Conservation (phyloP, 2,329 filamentous ascomycete species). For the Hirsutella minnesotensis region DNA sequence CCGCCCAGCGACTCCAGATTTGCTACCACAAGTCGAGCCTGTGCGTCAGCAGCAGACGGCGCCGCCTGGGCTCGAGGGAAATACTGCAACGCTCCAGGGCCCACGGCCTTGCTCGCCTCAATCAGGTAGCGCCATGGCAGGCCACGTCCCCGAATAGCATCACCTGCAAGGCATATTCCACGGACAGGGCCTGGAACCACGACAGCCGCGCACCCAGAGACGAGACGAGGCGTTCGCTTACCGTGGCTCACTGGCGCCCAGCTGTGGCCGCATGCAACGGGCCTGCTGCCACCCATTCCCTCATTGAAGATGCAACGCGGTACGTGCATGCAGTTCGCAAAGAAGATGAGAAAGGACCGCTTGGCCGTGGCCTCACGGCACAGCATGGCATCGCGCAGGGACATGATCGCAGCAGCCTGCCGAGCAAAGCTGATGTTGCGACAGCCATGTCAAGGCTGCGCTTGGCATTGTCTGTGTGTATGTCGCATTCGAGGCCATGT, state of each 20-base stretch:
- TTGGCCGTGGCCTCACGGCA: no score
- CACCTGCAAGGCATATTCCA: not conserved
- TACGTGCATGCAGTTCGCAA: not conserved
- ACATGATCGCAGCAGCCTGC: no score
- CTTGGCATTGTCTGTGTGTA: no score
- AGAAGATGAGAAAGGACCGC: not conserved
- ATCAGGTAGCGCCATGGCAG: not conserved
- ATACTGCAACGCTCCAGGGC: no score
- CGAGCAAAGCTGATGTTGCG: no score
- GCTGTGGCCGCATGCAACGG: slow-evolving; percentile 8
- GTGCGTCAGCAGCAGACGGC: no score
- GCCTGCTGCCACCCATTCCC: slow-evolving; percentile 1
- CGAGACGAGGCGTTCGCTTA: slow-evolving; percentile 2
- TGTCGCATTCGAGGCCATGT: no score
- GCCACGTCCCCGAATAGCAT: slow-evolving; percentile 1
- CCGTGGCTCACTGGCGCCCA: slow-evolving; percentile 1
- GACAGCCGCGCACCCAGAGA: not conserved
- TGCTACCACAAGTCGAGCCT: slow-evolving; percentile 7
- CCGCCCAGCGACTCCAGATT: slow-evolving; percentile 6
- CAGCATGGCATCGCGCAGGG: no score
- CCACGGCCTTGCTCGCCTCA: no score
- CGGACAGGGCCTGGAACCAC: not conserved
- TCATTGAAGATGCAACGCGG: not conserved
- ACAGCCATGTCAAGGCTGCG: no score
- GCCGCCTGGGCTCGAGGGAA: no score